Conservation (phyloP, 192 early-diverging fungal genomes). For the Linnemannia schmuckeri region DNA sequence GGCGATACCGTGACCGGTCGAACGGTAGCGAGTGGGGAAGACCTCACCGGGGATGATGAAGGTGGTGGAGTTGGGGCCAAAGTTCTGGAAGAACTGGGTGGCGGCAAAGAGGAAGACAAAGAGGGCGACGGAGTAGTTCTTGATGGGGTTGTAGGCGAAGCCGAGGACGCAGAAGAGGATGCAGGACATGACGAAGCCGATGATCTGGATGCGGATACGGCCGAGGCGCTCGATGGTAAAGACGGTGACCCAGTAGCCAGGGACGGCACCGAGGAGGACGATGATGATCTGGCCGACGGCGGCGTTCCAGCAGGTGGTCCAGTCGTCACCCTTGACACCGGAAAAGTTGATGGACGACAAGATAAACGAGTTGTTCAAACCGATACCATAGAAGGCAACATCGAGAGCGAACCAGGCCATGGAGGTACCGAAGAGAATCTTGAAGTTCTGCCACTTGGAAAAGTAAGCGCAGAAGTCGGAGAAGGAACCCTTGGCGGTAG, state of each 20-base stretch:
- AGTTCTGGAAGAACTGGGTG: constrained; percentile 89
- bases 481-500: constrained; percentile 30
- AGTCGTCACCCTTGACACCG: constrained; percentile 18
- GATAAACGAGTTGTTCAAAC: constrained; percentile 74
- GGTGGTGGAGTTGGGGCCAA: constrained; percentile 95
- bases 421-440: constrained; percentile 77
- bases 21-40: constrained; percentile 85
- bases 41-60: constrained; percentile 85
- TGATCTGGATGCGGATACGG: constrained; percentile 90
- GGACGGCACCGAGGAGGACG: constrained; percentile 82
- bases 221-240: constrained; percentile 85
- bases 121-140: constrained; percentile 63
- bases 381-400: constrained; percentile 80
- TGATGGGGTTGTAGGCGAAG: constrained; percentile 72
- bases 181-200: constrained; percentile 84
- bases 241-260: constrained; percentile 93
- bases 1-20: constrained; percentile 82
- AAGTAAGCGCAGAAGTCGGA: constrained; percentile 73
- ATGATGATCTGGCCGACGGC: constrained; percentile 93
- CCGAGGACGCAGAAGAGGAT: constrained; percentile 79
- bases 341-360: constrained; percentile 65
- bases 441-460: constrained; percentile 75
- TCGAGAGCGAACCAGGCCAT: constrained; percentile 78
- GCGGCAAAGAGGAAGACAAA: constrained; percentile 75
- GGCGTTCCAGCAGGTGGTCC: constrained; percentile 70